Conservation (phyloP, 1,284 basidiomycete genomes). For the Boletus coffeatus region DNA sequence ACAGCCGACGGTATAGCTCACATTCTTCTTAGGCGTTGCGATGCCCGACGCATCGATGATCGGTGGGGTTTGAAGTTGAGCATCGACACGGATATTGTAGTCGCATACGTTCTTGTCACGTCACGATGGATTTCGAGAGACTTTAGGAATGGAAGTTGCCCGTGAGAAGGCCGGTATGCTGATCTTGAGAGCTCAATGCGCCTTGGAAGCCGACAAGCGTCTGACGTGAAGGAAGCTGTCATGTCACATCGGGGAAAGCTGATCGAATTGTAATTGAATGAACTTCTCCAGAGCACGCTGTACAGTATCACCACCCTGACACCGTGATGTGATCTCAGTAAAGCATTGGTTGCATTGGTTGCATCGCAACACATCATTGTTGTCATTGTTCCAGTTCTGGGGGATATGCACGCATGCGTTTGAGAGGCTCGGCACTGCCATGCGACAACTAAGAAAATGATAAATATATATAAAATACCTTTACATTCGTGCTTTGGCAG, state of each 20-base stretch:
- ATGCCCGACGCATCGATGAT: too few relatives aligned
- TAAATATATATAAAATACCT: neutral
- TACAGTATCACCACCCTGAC: neutral
- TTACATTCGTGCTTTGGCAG: constrained; percentile 31
- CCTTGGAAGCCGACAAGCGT: neutral
- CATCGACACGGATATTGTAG: too few relatives aligned
- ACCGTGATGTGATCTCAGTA: neutral
- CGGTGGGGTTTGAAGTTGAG: too few relatives aligned
- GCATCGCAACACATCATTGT: neutral
- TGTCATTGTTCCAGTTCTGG: neutral
- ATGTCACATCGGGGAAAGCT: neutral
- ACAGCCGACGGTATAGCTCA: too few relatives aligned
- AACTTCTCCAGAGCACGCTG: neutral
- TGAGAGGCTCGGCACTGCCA: too few relatives aligned
- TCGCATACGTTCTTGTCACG: too few relatives aligned
- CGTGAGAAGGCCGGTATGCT: neutral
- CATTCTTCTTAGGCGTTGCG: too few relatives aligned
- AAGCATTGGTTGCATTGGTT: neutral
- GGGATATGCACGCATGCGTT: neutral
- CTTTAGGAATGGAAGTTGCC: neutral
- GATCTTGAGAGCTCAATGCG: neutral
- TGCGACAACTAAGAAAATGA: neutral
- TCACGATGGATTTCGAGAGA: neutral
- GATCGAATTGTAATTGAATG: neutral
- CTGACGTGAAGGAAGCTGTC: neutral